Conservation (phyloP, 495 filamentous ascomycete genomes). For the Aspergillus steynii region DNA sequence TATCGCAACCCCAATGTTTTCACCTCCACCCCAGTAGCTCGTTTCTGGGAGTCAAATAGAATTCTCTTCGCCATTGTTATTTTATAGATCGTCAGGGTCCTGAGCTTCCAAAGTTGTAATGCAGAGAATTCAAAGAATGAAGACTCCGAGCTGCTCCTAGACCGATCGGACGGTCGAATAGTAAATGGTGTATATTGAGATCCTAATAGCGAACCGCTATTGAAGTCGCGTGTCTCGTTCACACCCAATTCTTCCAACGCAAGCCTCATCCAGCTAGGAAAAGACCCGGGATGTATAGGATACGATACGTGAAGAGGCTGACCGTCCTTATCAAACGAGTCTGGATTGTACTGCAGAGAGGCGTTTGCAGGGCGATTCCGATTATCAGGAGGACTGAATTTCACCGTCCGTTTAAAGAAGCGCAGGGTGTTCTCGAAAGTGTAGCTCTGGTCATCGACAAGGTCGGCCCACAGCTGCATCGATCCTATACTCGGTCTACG, state of each 20-base stretch:
- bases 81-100: conserved; percentile 30
- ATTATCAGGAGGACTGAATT: conserved; percentile 32
- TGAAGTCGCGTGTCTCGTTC: conserved; percentile 28
- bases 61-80: conserved; percentile 43
- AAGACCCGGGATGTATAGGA: conserved; percentile 30
- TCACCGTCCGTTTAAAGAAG: conserved; percentile 38
- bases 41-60: conserved; percentile 30
- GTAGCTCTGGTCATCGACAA: conserved; percentile 47
- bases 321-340: conserved; percentile 24
- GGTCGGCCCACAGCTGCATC: conserved; percentile 46
- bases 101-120: background rate
- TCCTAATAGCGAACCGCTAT: conserved; percentile 36
- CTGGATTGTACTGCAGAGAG: conserved; percentile 25
- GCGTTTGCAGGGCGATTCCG: conserved; percentile 18
- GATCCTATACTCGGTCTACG: conserved; percentile 38
- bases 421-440: conserved; percentile 41
- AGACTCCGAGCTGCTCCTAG: conserved; percentile 40
- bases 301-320: conserved; percentile 39
- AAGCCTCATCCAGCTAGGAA: conserved; percentile 31
- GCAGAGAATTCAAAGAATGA: conserved; percentile 27
- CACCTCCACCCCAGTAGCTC: conserved; percentile 21
- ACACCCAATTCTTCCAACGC: conserved; percentile 31
- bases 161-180: conserved; percentile 31
- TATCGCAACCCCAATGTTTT: conserved; percentile 23
- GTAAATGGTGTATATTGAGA: conserved; percentile 38